A percentile compares a stretch with the other conserved stretches of the same genome.
These are phyloP conservation scores for Mycena olivaceomarginata DNA, from an alignment of 768 basidiomycete species.

Conservation along the genomic window DNA sequence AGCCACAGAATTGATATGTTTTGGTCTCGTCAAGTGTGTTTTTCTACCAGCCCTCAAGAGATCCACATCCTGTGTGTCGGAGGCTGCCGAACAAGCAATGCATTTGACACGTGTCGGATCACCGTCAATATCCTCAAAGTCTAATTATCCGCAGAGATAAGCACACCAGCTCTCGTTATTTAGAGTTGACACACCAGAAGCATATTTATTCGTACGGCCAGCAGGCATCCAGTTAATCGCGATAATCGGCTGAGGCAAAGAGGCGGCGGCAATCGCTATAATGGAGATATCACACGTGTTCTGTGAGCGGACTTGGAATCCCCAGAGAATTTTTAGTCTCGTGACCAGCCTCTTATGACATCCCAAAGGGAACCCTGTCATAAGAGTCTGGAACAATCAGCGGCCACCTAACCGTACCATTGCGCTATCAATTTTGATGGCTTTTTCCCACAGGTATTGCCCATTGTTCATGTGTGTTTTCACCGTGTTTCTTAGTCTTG, in stretches of 20 bases:
- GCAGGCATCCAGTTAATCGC: constrained; percentile 3
- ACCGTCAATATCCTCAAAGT: background rate
- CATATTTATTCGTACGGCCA: constrained; percentile 1
- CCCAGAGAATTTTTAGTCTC: no score
- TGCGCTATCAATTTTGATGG: no score
- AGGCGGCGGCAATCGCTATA: background rate
- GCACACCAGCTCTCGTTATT: background rate
- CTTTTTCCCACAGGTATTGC: no score
- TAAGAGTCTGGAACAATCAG: no score
- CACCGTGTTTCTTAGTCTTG: no score
- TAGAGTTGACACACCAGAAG: background rate
- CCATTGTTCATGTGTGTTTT: no score
- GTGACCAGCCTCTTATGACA: no score
- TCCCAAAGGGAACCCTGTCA: no score
- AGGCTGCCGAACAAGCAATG: constrained; percentile 11
- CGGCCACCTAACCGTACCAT: no score
- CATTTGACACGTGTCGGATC: constrained; percentile 18
- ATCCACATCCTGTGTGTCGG: constrained; percentile 1
- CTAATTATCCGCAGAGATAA: background rate
- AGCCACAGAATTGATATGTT: background rate
- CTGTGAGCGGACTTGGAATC: no score
- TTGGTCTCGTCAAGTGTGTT: background rate
- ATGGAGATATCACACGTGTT: no score
- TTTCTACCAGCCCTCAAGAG: background rate
- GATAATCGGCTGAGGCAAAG: background rate